These are phyloP conservation scores for Allomyces macrogynus DNA, from an alignment of 192 early-diverging fungal genomes.

Conservation along the genomic window DNA sequence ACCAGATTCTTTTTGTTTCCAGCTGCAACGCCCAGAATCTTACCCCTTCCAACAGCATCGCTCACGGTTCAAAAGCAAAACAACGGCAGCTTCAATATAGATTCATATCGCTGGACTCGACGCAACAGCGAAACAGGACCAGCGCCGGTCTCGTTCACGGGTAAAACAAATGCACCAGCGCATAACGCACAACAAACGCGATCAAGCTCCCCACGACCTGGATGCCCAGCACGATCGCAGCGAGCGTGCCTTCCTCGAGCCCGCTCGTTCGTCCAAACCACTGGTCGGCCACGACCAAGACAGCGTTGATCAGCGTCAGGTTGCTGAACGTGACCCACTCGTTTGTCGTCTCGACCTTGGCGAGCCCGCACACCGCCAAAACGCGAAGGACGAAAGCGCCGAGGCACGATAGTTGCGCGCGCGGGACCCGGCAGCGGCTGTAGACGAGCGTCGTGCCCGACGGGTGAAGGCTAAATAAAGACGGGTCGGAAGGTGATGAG, in stretches of 20 bases:
- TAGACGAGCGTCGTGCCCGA: conserved; percentile 4
- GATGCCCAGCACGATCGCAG: conserved; percentile 25
- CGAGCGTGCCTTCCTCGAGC: neutral
- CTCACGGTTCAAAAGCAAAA: too few relatives aligned
- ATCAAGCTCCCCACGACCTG: conserved; percentile 45
- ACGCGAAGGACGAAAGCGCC: conserved; percentile 3
- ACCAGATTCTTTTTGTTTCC: too few relatives aligned
- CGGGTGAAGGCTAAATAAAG: conserved; percentile 5
- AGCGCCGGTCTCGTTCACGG: too few relatives aligned
- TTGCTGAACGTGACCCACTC: conserved; percentile 47
- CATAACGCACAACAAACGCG: conserved; percentile 65
- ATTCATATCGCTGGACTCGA: too few relatives aligned
- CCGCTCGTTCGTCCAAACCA: conserved; percentile 38
- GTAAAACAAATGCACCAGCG: conserved; percentile 66
- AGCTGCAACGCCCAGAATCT: too few relatives aligned
- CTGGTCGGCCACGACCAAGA: conserved; percentile 62
- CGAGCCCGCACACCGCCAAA: conserved; percentile 12
- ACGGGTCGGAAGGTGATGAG: too few relatives aligned
- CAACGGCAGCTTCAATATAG: too few relatives aligned
- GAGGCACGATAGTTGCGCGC: neutral
- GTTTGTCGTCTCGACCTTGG: conserved; percentile 1
- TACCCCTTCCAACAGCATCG: too few relatives aligned
- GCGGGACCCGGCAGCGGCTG: conserved; percentile 1
- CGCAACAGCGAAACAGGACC: too few relatives aligned
- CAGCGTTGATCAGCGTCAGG: conserved; percentile 79